phyloP scores from a whole-genome alignment of 331 rosid genomes.

The Malus hybrid region DNA sequence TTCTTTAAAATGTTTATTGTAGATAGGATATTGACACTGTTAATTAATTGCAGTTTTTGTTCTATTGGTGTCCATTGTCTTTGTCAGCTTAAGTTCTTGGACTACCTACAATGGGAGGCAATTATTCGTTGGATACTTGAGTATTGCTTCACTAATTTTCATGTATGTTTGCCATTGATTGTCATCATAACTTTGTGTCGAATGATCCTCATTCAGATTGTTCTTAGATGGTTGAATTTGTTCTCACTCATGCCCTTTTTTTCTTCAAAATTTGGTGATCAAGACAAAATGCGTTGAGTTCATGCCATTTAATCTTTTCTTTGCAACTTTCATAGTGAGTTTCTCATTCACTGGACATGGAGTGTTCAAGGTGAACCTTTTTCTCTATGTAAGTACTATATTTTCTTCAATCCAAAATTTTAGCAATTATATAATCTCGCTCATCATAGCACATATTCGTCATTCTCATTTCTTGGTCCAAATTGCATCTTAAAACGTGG shows the following conservation, averaged over 20 bases:
- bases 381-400: constrained; percentile 49
- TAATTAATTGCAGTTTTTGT: constrained; percentile 23
- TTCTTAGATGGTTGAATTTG: neutral
- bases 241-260: neutral
- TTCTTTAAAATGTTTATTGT: constrained; percentile 15
- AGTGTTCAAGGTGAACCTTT: constrained; percentile 45
- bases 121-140: too few relatives aligned
- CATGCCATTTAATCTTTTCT: constrained; percentile 81
- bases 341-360: constrained; percentile 60
- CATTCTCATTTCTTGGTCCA: too few relatives aligned
- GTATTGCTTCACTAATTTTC: too few relatives aligned
- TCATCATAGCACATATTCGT: too few relatives aligned
- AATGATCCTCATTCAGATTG: neutral
- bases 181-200: constrained; percentile 55
- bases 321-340: constrained; percentile 81
- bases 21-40: constrained; percentile 57
- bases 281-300: constrained; percentile 71
- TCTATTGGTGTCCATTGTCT: neutral
- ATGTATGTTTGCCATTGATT: constrained; percentile 43
- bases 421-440: too few relatives aligned
- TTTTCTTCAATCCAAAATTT: neutral
- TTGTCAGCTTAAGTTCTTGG: too few relatives aligned
- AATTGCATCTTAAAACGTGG: too few relatives aligned
- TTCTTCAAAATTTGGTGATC: constrained; percentile 62
- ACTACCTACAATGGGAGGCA: too few relatives aligned